Evolutionary conservation across 352 stramenopile genomes (phyloP), one percentile per base, ranked within the genome.

Genomic region (Discostella stelligera): DNA sequence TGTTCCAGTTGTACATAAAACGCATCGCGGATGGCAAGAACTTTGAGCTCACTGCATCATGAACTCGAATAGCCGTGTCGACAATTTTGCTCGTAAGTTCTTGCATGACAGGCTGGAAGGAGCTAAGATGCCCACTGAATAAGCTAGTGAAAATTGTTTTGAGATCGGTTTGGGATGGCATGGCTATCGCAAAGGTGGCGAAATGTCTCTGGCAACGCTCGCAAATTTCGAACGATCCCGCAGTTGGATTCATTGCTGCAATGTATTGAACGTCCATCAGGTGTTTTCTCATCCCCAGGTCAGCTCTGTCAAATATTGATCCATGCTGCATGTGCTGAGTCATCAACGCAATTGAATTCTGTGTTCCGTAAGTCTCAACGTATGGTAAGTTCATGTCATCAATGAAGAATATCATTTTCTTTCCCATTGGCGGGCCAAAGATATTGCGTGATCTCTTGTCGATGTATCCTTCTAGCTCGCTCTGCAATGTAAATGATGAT

Each of bases 1-100:
- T 98, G 84, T 98, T 98, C 95, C 96, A 98, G 77, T 98, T 98
- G 88, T 99, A 98, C 70, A 98, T 97, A 77, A 98, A 98, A 79
- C 98, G 97, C n/a, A 97, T 95, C 49, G 95, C 96, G 46, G 94
- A 98, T 2, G 96, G 96, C 4, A 98, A 80, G 82, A 98, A 99
- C 53, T 95, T 95, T 44, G 95, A 91, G 37, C 91, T 92, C 72
- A 98, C 97, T 56, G 96, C 91, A 71, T 97, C 82, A 46, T 98
- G 95, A 55, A 98, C 81, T 41, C 94, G 70, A 68, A 95, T 93
- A 7, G 94, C 96, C 7, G 94, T 90, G 13, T 97, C 95, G 10
- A 98, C 94, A 69, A 98, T 95, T 27, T 94, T 92, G 3, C 95
- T 91, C 11, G 89, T 94, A 0, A 90, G 74, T 18, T 94, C 89